phyloP scores from a whole-genome alignment of 2,329 filamentous ascomycete genomes.

The Trichoderma harzianum region DNA sequence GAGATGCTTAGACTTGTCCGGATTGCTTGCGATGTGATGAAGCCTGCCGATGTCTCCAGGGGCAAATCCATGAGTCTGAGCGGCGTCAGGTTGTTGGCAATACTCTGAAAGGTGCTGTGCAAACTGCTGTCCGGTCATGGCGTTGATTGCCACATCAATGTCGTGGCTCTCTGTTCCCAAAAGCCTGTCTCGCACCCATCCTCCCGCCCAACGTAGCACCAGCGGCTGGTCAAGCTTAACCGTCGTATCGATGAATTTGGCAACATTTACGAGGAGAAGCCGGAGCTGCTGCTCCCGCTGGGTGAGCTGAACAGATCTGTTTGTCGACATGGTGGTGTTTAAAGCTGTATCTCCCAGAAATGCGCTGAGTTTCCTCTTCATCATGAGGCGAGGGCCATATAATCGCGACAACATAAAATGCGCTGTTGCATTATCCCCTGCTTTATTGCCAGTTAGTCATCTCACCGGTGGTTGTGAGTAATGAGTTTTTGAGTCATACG shows the following conservation, averaged over 20 bases:
- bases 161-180: slow-evolving; percentile 70
- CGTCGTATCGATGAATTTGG: slow-evolving; percentile 54
- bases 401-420: slow-evolving; percentile 26
- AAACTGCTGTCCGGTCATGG: slow-evolving; percentile 77
- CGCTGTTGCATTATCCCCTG: background rate
- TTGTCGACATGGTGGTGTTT: slow-evolving; percentile 21
- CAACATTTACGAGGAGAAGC: slow-evolving; percentile 78
- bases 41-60: slow-evolving; percentile 66
- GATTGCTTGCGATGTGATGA: slow-evolving; percentile 87
- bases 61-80: slow-evolving; percentile 57
- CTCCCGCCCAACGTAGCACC: slow-evolving; percentile 74
- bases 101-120: slow-evolving; percentile 66
- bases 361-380: slow-evolving; percentile 36
- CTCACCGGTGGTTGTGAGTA: background rate
- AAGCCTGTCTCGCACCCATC: slow-evolving; percentile 84
- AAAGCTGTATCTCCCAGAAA: slow-evolving; percentile 25
- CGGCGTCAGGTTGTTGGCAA: slow-evolving; percentile 57
- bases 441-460: background rate
- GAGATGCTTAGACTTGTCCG: slow-evolving; percentile 93
- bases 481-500: background rate
- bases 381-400: slow-evolving; percentile 24
- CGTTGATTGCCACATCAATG: slow-evolving; percentile 82
- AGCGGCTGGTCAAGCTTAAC: slow-evolving; percentile 51
- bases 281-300: slow-evolving; percentile 69
- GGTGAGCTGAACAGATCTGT: slow-evolving; percentile 52